Percentiles rank a stretch among this genome's conserved stretches.
Evolutionary conservation across 108 stramenopile species (phyloP).

Genomic region (Aurantiochytrium sp.): DNA sequence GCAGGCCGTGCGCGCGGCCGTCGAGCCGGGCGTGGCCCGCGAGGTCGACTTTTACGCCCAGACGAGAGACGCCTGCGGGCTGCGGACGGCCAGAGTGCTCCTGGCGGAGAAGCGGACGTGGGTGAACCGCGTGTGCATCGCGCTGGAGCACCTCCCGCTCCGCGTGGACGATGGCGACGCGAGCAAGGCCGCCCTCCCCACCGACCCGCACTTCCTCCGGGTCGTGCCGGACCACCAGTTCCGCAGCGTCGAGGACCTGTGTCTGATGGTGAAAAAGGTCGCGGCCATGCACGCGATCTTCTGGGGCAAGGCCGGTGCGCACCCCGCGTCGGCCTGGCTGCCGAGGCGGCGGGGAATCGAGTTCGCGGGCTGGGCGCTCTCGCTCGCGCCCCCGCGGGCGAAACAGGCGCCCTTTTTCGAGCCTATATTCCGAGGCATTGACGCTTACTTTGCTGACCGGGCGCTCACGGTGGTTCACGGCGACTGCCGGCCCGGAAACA

Average conservation of each 20-base stretch:
- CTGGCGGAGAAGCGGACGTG: not conserved
- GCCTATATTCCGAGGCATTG: not conserved
- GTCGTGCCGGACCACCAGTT: not conserved
- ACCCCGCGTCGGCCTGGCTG: not conserved
- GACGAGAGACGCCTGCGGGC: not conserved
- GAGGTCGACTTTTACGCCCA: not conserved
- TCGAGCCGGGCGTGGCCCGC: not conserved
- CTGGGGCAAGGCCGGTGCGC: not conserved
- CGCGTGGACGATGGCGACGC: not conserved
- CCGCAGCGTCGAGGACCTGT: not conserved
- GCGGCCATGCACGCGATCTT: not conserved
- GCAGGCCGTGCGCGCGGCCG: not conserved
- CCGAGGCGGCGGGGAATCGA: not conserved
- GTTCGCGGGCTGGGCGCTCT: not conserved
- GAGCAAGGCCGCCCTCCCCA: not conserved
- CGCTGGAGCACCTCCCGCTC: not conserved
- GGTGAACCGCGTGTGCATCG: not conserved
- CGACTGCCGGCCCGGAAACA: constrained; percentile 8
- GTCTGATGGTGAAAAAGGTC: not conserved
- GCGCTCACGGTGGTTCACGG: not conserved
- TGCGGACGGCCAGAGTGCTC: not conserved
- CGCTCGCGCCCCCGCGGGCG: not conserved
- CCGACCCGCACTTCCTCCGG: not conserved
- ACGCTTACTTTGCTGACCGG: not conserved
- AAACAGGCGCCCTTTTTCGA: not conserved